Base-by-base conservation (phyloP, 2,329 filamentous ascomycete genomes). In the Calonectria naviculata region DNA sequence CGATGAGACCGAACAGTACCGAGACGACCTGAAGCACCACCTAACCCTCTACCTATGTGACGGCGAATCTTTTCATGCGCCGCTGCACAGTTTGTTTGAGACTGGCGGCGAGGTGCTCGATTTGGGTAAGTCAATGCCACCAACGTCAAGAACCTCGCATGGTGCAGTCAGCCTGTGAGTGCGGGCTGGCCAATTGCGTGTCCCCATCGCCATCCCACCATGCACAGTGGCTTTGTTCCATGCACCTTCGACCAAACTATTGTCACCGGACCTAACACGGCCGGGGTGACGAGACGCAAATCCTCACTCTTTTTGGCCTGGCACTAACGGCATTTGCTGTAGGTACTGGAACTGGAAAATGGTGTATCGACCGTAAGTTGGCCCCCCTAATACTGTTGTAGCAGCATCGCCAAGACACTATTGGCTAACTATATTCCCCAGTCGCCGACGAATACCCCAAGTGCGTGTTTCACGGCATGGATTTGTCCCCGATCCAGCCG, bases 401-500 rank as follows among this genome's bases (percentile, higher is more conserved):
- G n/a, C 42, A 12, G 8, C 9, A 5, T 19, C 10, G 34, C 34
- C 34, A 26, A 31, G 24, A n/a, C 15, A 10, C 9, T 6, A 31
- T 42, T 38, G 13, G 52, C 76, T 79, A 28, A 78, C 70, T 21
- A 38, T 54, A 13, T 0, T 7, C 17, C 19, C 13, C 62, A 89
- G 87, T 89, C 72, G 87, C 84, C 65, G 87, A 89, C 65, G 78
- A 79, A 36, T 89, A 86, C 67, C 85, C 85, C 5, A 81, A 83
- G 1, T 78, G 85, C 0, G 78, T 78, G 34, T 85, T 89, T 52
- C 84, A 85, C 46, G 87, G 87, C 71, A 84, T 87, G 78, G 87
- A 89, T 71, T 79, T 89, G 3, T 89, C 87, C 1, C 87, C 87
- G 0, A 89, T 89, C 46, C 87, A 89, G 62, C 87, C 87, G 0